phyloP scores from a whole-genome alignment of 352 stramenopile genomes.

The Albugo candida region DNA sequence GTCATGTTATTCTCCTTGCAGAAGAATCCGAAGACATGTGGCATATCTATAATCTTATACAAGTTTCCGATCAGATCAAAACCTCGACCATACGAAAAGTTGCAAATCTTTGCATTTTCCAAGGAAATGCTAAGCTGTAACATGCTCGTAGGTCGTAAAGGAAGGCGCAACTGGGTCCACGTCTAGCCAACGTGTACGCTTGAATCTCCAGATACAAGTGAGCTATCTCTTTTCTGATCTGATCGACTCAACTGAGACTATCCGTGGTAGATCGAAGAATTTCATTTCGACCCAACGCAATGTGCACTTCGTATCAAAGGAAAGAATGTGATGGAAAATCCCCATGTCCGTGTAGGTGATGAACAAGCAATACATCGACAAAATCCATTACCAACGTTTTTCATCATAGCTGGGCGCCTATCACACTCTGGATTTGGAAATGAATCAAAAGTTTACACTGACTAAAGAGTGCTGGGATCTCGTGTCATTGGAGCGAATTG shows the following conservation, averaged over 20 bases:
- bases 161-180: constrained; percentile 89
- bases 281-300: constrained; percentile 91
- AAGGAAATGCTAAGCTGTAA: neutral
- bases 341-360: constrained; percentile 80
- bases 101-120: neutral
- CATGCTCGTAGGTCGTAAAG: constrained; percentile 71
- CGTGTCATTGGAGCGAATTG: constrained; percentile 91
- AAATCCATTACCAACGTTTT: neutral
- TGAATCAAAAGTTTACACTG: constrained; percentile 92
- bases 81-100: constrained; percentile 97
- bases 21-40: constrained; percentile 97
- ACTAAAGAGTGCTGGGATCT: constrained; percentile 95
- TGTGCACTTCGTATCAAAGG: constrained; percentile 90
- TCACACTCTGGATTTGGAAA: constrained; percentile 93
- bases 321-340: constrained; percentile 86
- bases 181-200: constrained; percentile 84
- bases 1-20: constrained; percentile 81
- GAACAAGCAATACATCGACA: neutral
- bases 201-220: constrained; percentile 90
- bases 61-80: constrained; percentile 84
- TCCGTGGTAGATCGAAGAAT: constrained; percentile 71
- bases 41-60: constrained; percentile 97
- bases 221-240: neutral
- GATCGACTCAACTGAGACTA: neutral
- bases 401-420: constrained; percentile 82